Evolutionary conservation across 768 basidiomycete genomes (phyloP).

Genomic region (Kwoniella mangroviensis): DNA sequence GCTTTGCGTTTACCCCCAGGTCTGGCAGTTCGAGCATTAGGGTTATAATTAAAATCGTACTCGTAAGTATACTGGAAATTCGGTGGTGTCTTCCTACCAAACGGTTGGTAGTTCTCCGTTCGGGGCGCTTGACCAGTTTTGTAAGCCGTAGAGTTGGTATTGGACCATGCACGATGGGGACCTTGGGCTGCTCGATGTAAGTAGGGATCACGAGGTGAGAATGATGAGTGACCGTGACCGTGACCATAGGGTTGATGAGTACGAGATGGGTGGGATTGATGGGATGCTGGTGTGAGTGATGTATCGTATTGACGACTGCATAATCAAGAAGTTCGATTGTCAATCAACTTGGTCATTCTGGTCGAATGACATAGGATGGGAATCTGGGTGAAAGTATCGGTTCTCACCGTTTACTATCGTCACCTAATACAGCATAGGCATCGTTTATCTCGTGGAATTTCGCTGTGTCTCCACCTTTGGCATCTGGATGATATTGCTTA

Average conservation of each 20-base stretch:
- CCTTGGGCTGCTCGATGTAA: slow-evolving; percentile 24
- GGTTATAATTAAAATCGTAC: slow-evolving; percentile 21
- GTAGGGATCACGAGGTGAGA: slow-evolving; percentile 22
- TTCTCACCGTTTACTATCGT: slow-evolving; percentile 52
- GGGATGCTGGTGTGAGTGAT: slow-evolving; percentile 64
- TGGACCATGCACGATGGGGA: slow-evolving; percentile 25
- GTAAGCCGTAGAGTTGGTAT: background rate
- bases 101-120: slow-evolving; percentile 14
- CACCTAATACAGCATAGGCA: slow-evolving; percentile 53
- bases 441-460: slow-evolving; percentile 55
- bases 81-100: slow-evolving; percentile 22
- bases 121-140: background rate
- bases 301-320: slow-evolving; percentile 37
- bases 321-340: background rate
- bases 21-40: slow-evolving; percentile 12
- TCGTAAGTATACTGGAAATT: slow-evolving; percentile 25
- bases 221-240: slow-evolving; percentile 16
- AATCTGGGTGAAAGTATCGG: background rate
- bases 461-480: slow-evolving; percentile 45
- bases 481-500: slow-evolving; percentile 56
- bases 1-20: slow-evolving; percentile 19
- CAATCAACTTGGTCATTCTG: background rate
- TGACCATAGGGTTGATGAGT: background rate
- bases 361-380: background rate
- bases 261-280: slow-evolving; percentile 5